phyloP scores from a whole-genome alignment of 2,329 filamentous ascomycete genomes.

The Fusarium liriodendri region DNA sequence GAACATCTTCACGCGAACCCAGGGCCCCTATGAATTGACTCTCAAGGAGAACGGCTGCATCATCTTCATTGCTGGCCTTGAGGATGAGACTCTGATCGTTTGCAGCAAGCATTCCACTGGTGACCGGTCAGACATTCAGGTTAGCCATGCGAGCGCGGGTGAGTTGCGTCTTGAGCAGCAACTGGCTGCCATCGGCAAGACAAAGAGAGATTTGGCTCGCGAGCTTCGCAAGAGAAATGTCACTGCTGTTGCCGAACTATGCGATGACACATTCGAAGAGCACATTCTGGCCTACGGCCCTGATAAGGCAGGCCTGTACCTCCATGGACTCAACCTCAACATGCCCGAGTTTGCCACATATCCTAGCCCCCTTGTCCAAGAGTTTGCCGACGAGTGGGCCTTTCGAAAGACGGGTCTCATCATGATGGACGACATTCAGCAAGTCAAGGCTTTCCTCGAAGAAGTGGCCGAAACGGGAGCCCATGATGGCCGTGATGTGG shows the following conservation, averaged over 20 bases:
- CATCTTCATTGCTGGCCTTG: slow-evolving; percentile 93
- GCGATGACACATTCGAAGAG: slow-evolving; percentile 96
- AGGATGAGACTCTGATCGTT: slow-evolving; percentile 90
- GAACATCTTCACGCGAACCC: slow-evolving; percentile 79
- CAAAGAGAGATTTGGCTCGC: slow-evolving; percentile 79
- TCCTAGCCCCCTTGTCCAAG: slow-evolving; percentile 82
- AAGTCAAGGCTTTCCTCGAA: slow-evolving; percentile 85
- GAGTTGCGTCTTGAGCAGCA: slow-evolving; percentile 86
- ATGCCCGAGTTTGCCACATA: slow-evolving; percentile 92
- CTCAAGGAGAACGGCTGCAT: slow-evolving; percentile 99
- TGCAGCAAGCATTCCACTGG: slow-evolving; percentile 99
- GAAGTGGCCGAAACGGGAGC: slow-evolving; percentile 87
- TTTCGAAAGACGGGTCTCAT: slow-evolving; percentile 90
- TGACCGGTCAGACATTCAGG: slow-evolving; percentile 72
- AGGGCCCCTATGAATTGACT: slow-evolving; percentile 92
- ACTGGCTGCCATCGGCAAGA: slow-evolving; percentile 80
- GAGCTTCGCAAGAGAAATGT: slow-evolving; percentile 83
- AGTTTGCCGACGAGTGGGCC: slow-evolving; percentile 92
- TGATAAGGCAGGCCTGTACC: slow-evolving; percentile 87
- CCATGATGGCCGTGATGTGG: slow-evolving; percentile 91
- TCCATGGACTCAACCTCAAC: slow-evolving; percentile 97
- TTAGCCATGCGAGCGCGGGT: slow-evolving; percentile 87
- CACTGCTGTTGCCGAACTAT: slow-evolving; percentile 96
- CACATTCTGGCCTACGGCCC: slow-evolving; percentile 91
- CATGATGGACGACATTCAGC: slow-evolving; percentile 77